Percentiles rank a stretch among this genome's conserved stretches.
phyloP scores from a whole-genome alignment of 306 rosid species.

The Abrus pulchellus region DNA sequence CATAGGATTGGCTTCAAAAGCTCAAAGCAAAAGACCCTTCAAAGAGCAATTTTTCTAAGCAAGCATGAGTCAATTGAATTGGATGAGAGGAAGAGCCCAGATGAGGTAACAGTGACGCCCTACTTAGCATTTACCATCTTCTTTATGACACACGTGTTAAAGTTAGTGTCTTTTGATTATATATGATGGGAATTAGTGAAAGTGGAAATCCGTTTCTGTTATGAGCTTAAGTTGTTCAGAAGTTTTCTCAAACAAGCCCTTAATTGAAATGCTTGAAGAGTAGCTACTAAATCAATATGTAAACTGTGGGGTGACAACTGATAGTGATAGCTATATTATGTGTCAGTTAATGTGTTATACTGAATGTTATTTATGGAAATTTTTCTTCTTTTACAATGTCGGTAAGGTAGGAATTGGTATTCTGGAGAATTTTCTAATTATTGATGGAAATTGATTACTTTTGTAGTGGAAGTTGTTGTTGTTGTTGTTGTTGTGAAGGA shows the following conservation, averaged over 20 bases:
- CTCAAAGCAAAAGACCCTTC: conserved; percentile 44
- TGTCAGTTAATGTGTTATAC: conserved; percentile 1
- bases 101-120: conserved; percentile 58
- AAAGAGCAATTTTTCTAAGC: conserved; percentile 47
- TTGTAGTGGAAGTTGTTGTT: conserved; percentile 3
- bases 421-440: not conserved
- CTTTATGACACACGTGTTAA: conserved; percentile 18
- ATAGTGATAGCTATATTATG: not conserved
- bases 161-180: conserved; percentile 26
- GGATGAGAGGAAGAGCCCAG: conserved; percentile 81
- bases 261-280: not conserved
- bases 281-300: not conserved
- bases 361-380: not conserved
- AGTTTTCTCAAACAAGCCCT: not conserved
- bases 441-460: conserved; percentile 21
- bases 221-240: not conserved
- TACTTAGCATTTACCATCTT: conserved; percentile 27
- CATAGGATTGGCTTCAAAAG: conserved; percentile 48
- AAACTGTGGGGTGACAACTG: not conserved
- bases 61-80: conserved; percentile 58
- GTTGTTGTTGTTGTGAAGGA: not conserved
- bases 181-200: not conserved
- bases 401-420: not conserved
- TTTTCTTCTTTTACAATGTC: not conserved
- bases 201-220: conserved; percentile 19